Evolutionary conservation across 176 grass and related monocot species (phyloP).

Genomic region (Hyparrhenia diplandra): DNA sequence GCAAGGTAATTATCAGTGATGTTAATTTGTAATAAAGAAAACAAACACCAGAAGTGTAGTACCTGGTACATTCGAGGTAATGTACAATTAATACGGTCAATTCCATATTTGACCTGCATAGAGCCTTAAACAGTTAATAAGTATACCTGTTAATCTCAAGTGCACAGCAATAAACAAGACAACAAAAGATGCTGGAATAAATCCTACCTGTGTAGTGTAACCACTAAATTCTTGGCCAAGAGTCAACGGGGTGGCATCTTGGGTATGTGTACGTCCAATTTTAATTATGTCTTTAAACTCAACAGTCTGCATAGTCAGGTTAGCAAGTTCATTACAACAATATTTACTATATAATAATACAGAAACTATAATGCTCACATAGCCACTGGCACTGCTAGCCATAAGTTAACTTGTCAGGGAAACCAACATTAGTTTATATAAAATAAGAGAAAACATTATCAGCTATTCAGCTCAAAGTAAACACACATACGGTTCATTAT

Average conservation of each 20-base stretch:
- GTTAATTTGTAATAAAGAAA: constrained; percentile 21
- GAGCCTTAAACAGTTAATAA: constrained; percentile 13
- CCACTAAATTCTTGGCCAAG: constrained; percentile 99
- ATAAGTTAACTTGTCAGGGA: background rate
- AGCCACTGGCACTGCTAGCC: background rate
- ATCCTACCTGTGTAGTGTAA: constrained; percentile 77
- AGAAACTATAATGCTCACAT: background rate
- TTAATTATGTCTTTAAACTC: constrained; percentile 98
- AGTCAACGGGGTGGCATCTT: constrained; percentile 97
- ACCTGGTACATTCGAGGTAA: constrained; percentile 95
- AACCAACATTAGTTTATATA: background rate
- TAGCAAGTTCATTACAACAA: constrained; percentile 6
- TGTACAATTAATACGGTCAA: constrained; percentile 67
- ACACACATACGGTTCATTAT: too few species aligned
- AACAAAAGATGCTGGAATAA: constrained; percentile 29
- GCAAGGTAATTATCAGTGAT: constrained; percentile 19
- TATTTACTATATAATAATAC: constrained; percentile 7
- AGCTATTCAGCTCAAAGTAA: too few species aligned
- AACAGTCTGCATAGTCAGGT: constrained; percentile 50
- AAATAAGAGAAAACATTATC: too few species aligned
- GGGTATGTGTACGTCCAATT: constrained; percentile 92
- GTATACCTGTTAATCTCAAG: constrained; percentile 5
- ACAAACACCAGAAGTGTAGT: constrained; percentile 25
- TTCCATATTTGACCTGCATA: constrained; percentile 89
- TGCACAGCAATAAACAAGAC: background rate